Percentiles rank a stretch among this genome's conserved stretches.
These are phyloP conservation scores for Craspedostauros australis DNA, from an alignment of 108 stramenopile species.

Conservation along the genomic window DNA sequence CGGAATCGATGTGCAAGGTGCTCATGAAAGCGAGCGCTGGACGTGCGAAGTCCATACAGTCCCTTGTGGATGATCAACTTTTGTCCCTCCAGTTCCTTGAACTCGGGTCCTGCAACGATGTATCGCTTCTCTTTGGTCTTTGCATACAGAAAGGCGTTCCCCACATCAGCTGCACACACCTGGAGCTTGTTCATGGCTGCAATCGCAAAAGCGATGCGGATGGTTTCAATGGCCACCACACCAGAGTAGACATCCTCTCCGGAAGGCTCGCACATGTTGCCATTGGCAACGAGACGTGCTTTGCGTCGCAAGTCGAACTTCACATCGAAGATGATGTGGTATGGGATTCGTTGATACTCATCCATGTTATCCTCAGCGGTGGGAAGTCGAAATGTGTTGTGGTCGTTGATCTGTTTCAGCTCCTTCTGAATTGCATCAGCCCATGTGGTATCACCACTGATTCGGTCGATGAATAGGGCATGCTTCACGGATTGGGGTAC, in stretches of 20 bases:
- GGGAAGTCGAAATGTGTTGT: conserved; percentile 4
- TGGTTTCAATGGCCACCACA: conserved; percentile 17
- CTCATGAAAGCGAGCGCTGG: conserved; percentile 1
- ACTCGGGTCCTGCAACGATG: conserved; percentile 12
- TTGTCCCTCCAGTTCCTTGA: conserved; percentile 3
- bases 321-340: conserved; percentile 9
- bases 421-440: conserved; percentile 15
- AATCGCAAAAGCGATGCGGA: conserved; percentile 27
- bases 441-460: conserved; percentile 25
- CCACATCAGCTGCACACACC: conserved; percentile 18
- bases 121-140: conserved; percentile 23
- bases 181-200: conserved; percentile 27
- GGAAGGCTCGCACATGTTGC: conserved; percentile 6
- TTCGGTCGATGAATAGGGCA: conserved; percentile 7
- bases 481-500: conserved; percentile 14
- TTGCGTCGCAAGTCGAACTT: conserved; percentile 21
- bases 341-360: conserved; percentile 15
- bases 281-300: conserved; percentile 17
- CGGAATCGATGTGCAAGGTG: neutral
- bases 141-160: conserved; percentile 15
- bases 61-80: conserved; percentile 1
- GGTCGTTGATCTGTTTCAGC: conserved; percentile 1
- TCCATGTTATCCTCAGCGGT: neutral
- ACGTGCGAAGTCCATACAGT: conserved; percentile 17
- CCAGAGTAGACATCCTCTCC: conserved; percentile 19